phyloP scores from a whole-genome alignment of 768 basidiomycete genomes.

The Zangia roseola region DNA sequence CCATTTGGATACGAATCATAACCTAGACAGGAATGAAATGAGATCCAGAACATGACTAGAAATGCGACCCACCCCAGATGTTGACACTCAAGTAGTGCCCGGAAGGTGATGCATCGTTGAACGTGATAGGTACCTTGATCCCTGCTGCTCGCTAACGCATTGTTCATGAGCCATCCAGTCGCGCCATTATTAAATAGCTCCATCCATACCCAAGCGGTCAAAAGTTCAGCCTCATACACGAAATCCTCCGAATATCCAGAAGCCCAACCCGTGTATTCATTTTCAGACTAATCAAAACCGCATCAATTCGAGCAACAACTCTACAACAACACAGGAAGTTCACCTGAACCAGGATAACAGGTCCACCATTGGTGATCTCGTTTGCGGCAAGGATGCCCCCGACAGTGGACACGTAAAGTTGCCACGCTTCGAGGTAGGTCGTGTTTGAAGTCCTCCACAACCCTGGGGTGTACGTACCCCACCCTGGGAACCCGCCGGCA shows the following conservation, averaged over 20 bases:
- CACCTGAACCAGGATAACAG: slow-evolving; percentile 40
- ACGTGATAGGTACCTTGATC: slow-evolving; percentile 46
- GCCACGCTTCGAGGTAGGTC: slow-evolving; percentile 51
- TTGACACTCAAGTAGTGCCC: slow-evolving; percentile 46
- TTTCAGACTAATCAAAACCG: slow-evolving; percentile 42
- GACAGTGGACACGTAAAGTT: slow-evolving; percentile 51
- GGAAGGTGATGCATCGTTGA: slow-evolving; percentile 47
- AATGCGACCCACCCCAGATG: slow-evolving; percentile 42
- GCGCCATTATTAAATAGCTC: background rate
- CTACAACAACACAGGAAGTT: slow-evolving; percentile 33
- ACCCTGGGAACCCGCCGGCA: slow-evolving; percentile 47
- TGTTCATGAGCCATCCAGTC: slow-evolving; percentile 2
- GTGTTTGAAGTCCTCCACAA: slow-evolving; percentile 50
- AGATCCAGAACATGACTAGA: background rate
- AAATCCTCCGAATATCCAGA: slow-evolving; percentile 39
- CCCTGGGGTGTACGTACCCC: too few species aligned
- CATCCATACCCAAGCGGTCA: slow-evolving; percentile 23
- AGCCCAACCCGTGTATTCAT: slow-evolving; percentile 45
- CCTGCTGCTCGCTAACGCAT: slow-evolving; percentile 39
- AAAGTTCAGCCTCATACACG: slow-evolving; percentile 44
- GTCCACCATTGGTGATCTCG: slow-evolving; percentile 60
- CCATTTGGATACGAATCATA: slow-evolving; percentile 45
- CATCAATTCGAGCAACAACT: background rate
- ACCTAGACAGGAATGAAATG: slow-evolving; percentile 6
- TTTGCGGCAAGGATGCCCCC: slow-evolving; percentile 51